A percentile compares a stretch with the other conserved stretches of the same genome.
phyloP scores from a whole-genome alignment of 306 rosid species.

The Quercus berberidifolia region DNA sequence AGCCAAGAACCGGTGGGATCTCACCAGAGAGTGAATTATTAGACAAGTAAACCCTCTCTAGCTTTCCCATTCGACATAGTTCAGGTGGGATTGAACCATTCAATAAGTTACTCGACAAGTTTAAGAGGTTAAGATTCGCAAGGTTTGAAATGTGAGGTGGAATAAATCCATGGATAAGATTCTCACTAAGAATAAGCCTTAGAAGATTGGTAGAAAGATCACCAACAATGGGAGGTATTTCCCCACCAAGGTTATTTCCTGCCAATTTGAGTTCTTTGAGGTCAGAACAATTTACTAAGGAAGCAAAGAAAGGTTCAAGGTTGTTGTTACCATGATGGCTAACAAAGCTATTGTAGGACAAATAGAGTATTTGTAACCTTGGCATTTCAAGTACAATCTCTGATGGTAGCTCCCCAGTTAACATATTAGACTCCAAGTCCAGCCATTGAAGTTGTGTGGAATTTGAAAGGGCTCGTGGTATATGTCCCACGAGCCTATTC shows the following conservation, averaged over 20 bases:
- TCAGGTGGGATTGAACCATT: constrained; percentile 73
- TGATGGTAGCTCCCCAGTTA: constrained; percentile 63
- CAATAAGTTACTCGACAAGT: constrained; percentile 68
- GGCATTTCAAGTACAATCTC: constrained; percentile 50
- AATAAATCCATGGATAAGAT: constrained; percentile 68
- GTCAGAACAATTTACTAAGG: constrained; percentile 53
- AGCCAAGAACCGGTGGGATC: constrained; percentile 67
- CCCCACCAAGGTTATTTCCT: constrained; percentile 76
- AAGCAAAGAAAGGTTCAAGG: constrained; percentile 74
- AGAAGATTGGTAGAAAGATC: constrained; percentile 60
- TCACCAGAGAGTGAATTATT: constrained; percentile 80
- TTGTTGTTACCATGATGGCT: constrained; percentile 79
- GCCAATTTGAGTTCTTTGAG: constrained; percentile 79
- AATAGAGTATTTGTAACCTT: constrained; percentile 58
- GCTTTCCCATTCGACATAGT: constrained; percentile 48
- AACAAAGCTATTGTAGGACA: constrained; percentile 67
- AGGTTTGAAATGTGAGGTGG: constrained; percentile 77
- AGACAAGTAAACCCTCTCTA: constrained; percentile 72
- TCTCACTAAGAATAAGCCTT: constrained; percentile 55
- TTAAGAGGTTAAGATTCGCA: constrained; percentile 66
- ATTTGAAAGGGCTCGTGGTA: constrained; percentile 70
- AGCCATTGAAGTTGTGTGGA: constrained; percentile 76
- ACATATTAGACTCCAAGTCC: constrained; percentile 72
- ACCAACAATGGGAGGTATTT: constrained; percentile 67
- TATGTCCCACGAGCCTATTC: constrained; percentile 56